A percentile compares a stretch with the other conserved stretches of the same genome.
Evolutionary conservation across 202 grass and related monocot species (phyloP).

Genomic region (Setaria viridis): DNA sequence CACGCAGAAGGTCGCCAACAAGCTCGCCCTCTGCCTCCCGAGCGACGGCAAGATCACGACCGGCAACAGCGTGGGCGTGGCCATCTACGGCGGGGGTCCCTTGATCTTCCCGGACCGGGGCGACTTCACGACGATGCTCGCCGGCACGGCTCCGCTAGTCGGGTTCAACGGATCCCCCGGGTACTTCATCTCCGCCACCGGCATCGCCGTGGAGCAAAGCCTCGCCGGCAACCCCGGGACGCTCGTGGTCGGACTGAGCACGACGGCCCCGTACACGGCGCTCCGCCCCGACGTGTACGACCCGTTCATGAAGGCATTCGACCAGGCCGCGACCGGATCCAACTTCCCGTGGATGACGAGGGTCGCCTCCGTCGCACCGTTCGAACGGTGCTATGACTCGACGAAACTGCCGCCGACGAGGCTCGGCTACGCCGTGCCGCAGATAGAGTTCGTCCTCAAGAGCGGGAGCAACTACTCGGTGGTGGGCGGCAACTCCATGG

Average conservation of each 20-base stretch:
- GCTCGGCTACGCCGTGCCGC: constrained; percentile 50
- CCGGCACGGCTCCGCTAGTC: constrained; percentile 37
- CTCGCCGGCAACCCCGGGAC: neutral
- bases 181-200: constrained; percentile 51
- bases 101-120: constrained; percentile 24
- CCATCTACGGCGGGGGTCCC: constrained; percentile 48
- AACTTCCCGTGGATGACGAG: neutral
- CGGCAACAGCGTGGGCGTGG: constrained; percentile 38
- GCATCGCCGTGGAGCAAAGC: constrained; percentile 33
- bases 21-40: constrained; percentile 69
- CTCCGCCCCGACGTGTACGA: constrained; percentile 56
- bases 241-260: constrained; percentile 37
- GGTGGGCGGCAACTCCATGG: constrained; percentile 55
- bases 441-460: constrained; percentile 40
- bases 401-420: constrained; percentile 10
- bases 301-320: constrained; percentile 44
- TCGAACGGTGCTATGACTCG: constrained; percentile 64
- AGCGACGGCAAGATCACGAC: neutral
- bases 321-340: neutral
- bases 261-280: constrained; percentile 37
- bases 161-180: constrained; percentile 3
- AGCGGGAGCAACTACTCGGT: constrained; percentile 52
- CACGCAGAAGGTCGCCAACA: constrained; percentile 29
- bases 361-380: constrained; percentile 24
- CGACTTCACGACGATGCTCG: constrained; percentile 30